phyloP scores from a whole-genome alignment of 192 early-diverging fungal species.

The Cladochytrium replicatum region DNA sequence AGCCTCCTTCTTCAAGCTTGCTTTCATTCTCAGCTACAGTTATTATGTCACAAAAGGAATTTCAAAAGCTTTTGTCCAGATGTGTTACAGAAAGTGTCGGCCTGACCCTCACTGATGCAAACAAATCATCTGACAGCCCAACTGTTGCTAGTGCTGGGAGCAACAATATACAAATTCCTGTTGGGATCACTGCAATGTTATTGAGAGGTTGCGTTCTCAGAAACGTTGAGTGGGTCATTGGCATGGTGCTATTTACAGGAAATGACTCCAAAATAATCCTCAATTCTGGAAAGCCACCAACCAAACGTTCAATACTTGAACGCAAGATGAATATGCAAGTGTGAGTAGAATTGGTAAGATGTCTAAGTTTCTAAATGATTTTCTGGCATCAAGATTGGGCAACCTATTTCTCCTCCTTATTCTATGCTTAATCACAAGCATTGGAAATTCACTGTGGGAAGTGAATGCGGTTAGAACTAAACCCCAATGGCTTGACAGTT shows the following conservation, averaged over 20 bases:
- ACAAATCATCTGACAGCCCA: no score
- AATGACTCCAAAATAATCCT: slow-evolving; percentile 85
- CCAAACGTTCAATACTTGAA: slow-evolving; percentile 82
- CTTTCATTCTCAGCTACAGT: no score
- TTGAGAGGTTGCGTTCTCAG: slow-evolving; percentile 79
- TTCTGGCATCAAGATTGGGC: slow-evolving; percentile 14
- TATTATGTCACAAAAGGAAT: no score
- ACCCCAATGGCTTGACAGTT: neutral
- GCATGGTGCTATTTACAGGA: slow-evolving; percentile 75
- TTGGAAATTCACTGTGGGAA: slow-evolving; percentile 26
- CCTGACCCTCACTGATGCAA: no score
- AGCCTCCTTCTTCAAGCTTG: neutral
- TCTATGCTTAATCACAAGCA: slow-evolving; percentile 35
- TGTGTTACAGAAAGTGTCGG: no score
- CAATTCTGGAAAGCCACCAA: slow-evolving; percentile 82
- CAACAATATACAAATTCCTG: slow-evolving; percentile 42
- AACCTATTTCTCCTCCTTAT: slow-evolving; percentile 73
- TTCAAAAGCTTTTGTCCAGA: no score
- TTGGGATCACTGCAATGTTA: slow-evolving; percentile 73
- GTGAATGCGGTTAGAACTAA: neutral
- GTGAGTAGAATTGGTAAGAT: slow-evolving; percentile 10
- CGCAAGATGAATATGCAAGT: slow-evolving; percentile 69
- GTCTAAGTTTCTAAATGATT: neutral
- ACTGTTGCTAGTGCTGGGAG: no score
- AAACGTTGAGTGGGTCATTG: slow-evolving; percentile 87